A percentile compares a stretch with the other conserved stretches of the same genome.
phyloP scores from a whole-genome alignment of 495 filamentous ascomycete genomes.

The Chaetomium tenue region DNA sequence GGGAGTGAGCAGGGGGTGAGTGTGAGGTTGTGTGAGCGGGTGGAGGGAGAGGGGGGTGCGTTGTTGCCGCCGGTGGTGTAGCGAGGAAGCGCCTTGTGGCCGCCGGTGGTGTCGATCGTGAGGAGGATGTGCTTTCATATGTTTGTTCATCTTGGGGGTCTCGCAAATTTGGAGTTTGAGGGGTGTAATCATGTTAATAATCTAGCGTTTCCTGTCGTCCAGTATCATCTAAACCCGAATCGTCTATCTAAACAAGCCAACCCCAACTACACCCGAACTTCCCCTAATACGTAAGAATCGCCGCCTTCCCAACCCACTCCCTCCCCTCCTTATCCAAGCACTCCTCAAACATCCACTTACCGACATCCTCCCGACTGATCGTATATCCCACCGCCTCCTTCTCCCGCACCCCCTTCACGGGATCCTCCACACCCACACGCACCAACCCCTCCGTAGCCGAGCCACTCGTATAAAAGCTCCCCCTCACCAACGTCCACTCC shows the following conservation, averaged over 20 bases:
- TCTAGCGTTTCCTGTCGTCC: neutral
- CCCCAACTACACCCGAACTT: neutral
- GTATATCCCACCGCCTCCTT: slow-evolving; percentile 46
- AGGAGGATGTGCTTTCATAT: neutral
- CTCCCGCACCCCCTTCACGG: slow-evolving; percentile 22
- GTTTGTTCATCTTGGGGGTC: neutral
- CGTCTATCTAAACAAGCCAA: neutral
- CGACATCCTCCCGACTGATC: slow-evolving; percentile 45
- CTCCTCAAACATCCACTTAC: slow-evolving; percentile 42
- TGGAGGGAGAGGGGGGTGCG: neutral
- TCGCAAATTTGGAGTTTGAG: neutral
- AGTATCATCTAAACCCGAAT: too few species aligned
- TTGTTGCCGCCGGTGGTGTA: slow-evolving; percentile 10
- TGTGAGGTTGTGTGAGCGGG: slow-evolving; percentile 18
- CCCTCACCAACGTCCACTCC: slow-evolving; percentile 50
- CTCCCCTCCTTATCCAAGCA: slow-evolving; percentile 11
- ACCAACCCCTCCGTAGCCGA: slow-evolving; percentile 23
- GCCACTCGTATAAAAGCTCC: slow-evolving; percentile 32
- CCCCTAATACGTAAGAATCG: slow-evolving; percentile 28
- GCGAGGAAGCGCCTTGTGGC: slow-evolving; percentile 7
- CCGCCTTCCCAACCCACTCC: slow-evolving; percentile 31
- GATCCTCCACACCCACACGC: slow-evolving; percentile 41
- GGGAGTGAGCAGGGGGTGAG: slow-evolving; percentile 11
- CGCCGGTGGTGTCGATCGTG: neutral
- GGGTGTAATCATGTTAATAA: neutral